Percentiles rank a stretch among this genome's conserved stretches.
These are phyloP conservation scores for Lunasporangiospora selenospora DNA, from an alignment of 192 early-diverging fungal species.

Conservation along the genomic window DNA sequence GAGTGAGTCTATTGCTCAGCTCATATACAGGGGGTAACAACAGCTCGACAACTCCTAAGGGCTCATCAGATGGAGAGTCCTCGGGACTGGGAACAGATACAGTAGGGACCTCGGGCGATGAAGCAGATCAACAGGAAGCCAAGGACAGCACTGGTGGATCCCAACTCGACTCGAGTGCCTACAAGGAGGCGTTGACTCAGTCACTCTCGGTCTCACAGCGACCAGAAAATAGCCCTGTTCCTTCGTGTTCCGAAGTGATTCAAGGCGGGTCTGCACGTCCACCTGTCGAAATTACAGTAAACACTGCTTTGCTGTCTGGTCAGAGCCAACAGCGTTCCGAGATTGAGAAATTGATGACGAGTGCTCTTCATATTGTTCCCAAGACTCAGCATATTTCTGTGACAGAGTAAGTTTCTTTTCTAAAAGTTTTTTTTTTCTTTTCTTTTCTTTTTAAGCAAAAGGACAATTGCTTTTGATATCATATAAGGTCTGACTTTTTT, in stretches of 20 bases:
- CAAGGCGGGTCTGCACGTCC: too few relatives aligned
- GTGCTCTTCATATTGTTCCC: conserved; percentile 37
- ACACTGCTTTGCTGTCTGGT: conserved; percentile 1
- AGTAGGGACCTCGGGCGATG: background rate
- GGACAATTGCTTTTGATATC: too few relatives aligned
- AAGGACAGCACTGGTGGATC: background rate
- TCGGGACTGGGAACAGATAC: background rate
- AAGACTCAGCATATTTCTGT: conserved; percentile 12
- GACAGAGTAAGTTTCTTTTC: conserved; percentile 17
- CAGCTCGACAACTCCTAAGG: conserved; percentile 7
- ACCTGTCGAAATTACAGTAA: conserved; percentile 1
- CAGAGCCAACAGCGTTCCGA: conserved; percentile 31
- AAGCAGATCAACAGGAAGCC: background rate
- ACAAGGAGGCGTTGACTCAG: too few relatives aligned
- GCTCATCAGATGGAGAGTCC: background rate
- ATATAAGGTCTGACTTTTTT: too few relatives aligned
- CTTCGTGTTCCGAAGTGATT: too few relatives aligned
- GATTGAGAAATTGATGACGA: conserved; percentile 43
- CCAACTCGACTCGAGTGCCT: conserved; percentile 1
- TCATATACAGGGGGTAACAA: conserved; percentile 20
- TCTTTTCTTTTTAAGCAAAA: background rate
- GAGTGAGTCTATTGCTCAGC: conserved; percentile 31
- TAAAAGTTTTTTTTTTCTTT: background rate
- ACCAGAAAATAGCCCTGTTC: too few relatives aligned
- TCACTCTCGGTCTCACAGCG: too few relatives aligned